Evolutionary conservation across 305 asterid species (phyloP), one percentile per base, ranked within the genome.

Genomic region (Fraxinus velutina): DNA sequence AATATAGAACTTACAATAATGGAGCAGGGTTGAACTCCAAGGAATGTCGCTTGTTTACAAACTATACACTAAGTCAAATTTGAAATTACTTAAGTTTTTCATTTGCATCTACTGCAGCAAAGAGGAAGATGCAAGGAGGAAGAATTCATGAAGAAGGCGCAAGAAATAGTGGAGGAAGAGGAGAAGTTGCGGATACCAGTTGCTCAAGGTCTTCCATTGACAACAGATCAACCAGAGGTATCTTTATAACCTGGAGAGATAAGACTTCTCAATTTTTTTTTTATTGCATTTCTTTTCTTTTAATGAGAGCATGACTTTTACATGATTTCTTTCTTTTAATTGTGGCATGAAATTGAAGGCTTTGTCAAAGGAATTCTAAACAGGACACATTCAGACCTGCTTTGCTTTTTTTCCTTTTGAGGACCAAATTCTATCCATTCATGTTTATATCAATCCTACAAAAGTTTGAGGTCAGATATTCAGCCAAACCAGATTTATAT

Each of bases 161-260:
- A 90, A 80, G 89, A 92, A 73, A 90, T 85, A 90, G 75, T 83
- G 84, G 95, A 88, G 80, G 94, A 91, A 86, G 93, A 93, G 84
- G 97, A 93, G 90, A 94, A 86, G 86, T 84, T 76, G 91, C 82
- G 95, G 87, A 87, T 93, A 86, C 97, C 96, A 57, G 32, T 93
- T 66, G 97, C 98, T 55, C 97, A 91, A 81, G 97, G 97, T 85
- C 97, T 94, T 83, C 97, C 97, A 37, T 91, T 92, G 93, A 94
- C 97, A 78, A 93, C 95, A 68, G 98, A 92, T 50, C 96, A 92
- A 86, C 98, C 98, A 34, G 97, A 92, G 96, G 98, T 93, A 88
- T 79, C 39, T 33, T 80, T 78, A 57, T 37, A 78, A 66, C 60
- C 36, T 19, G 74, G 68, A 33, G 32, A 29, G 42, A 22, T 9